Percentiles rank a stretch among this genome's conserved stretches.
phyloP scores from a whole-genome alignment of 768 basidiomycete species.

The Boletales sp. region DNA sequence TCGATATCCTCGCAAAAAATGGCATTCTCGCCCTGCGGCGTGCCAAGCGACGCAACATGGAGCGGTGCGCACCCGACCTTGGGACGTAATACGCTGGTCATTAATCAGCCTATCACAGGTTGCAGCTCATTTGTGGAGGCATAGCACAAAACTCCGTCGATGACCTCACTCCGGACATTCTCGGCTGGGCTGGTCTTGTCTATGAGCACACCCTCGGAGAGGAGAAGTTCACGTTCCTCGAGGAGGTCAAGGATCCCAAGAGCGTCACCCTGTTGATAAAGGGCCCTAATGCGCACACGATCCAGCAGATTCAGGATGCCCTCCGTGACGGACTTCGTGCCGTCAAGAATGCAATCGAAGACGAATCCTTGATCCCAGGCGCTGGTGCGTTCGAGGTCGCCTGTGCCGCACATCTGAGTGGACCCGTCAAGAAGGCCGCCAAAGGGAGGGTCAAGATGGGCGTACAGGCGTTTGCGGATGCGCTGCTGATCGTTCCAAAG shows the following conservation, averaged over 20 bases:
- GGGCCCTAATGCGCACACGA: constrained; percentile 95
- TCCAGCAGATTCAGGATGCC: constrained; percentile 96
- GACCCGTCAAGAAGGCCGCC: constrained; percentile 74
- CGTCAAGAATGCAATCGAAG: constrained; percentile 96
- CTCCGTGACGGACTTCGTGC: constrained; percentile 93
- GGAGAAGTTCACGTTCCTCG: constrained; percentile 97
- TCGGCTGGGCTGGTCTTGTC: constrained; percentile 97
- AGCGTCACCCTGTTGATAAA: constrained; percentile 96
- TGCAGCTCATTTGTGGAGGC: constrained; percentile 94
- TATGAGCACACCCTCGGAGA: constrained; percentile 99
- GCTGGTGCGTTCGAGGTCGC: constrained; percentile 97
- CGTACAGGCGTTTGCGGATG: constrained; percentile 95
- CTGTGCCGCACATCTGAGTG: constrained; percentile 79
- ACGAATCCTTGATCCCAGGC: constrained; percentile 85
- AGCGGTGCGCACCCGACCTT: constrained; percentile 54
- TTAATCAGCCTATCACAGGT: constrained; percentile 39
- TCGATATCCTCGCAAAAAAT: constrained; percentile 95
- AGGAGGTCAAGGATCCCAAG: constrained; percentile 94
- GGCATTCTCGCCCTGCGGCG: constrained; percentile 92
- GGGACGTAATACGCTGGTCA: constrained; percentile 31
- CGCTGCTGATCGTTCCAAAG: constrained; percentile 91
- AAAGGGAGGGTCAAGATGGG: constrained; percentile 97
- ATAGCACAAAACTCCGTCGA: constrained; percentile 97
- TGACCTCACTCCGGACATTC: constrained; percentile 83
- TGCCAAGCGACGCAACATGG: constrained; percentile 99